Conservation (phyloP, 352 stramenopile genomes). For the Phytophthora parvispora region DNA sequence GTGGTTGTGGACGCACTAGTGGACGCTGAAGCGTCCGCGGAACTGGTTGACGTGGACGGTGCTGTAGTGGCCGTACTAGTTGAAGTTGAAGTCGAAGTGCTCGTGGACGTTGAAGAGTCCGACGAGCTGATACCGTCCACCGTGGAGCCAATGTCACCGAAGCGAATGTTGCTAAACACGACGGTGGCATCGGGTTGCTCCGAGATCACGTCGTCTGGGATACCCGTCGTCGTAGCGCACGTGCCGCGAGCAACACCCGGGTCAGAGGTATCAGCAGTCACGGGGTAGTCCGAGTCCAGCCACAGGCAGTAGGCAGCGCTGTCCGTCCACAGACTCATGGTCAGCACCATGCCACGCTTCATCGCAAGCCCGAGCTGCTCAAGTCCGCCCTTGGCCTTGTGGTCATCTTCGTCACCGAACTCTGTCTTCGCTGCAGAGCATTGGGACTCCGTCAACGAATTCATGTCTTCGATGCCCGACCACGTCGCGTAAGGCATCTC, state of each 20-base stretch:
- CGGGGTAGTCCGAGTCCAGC: conserved; percentile 63
- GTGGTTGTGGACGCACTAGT: neutral
- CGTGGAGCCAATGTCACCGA: conserved; percentile 59
- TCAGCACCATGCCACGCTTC: conserved; percentile 56
- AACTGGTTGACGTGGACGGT: neutral
- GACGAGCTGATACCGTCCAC: conserved; percentile 14
- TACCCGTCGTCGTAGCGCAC: conserved; percentile 46
- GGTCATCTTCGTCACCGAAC: conserved; percentile 58
- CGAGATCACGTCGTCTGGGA: conserved; percentile 41
- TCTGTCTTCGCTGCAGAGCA: conserved; percentile 13
- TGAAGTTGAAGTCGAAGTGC: neutral
- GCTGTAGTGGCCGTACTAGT: neutral
- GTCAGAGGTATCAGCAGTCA: conserved; percentile 22
- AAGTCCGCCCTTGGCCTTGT: conserved; percentile 33
- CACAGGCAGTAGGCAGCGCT: conserved; percentile 55
- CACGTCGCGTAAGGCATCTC: conserved; percentile 15
- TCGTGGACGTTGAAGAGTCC: neutral
- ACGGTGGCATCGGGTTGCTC: conserved; percentile 51
- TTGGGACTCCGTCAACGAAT: conserved; percentile 10
- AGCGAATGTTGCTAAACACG: conserved; percentile 36
- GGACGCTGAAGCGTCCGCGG: neutral
- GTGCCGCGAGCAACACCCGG: conserved; percentile 52
- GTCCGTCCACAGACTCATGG: conserved; percentile 69
- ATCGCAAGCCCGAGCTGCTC: conserved; percentile 50
- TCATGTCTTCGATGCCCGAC: conserved; percentile 11